Base-by-base conservation (phyloP, 2,329 filamentous ascomycete genomes). In the Epichloe hybrida region DNA sequence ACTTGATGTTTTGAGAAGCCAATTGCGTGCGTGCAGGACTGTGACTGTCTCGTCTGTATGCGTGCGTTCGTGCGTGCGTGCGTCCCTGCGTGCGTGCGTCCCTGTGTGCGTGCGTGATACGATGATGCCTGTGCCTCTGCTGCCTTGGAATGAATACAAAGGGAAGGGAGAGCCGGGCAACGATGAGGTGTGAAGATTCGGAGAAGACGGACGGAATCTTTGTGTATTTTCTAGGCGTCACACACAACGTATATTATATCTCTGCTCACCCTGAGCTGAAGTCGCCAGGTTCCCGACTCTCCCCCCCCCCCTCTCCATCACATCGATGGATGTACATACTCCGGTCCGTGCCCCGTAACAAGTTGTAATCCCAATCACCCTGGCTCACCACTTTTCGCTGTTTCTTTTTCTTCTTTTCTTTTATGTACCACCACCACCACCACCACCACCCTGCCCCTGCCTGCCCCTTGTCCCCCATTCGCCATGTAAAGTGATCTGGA, bases 211-310 rank as follows among this genome's bases (percentile, higher is more conserved):
- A 51, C n/a, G 36, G 34, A 49, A 49, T 35, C 44, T 45, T 37
- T 27, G 15, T 13, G 12, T 1, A 20, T 37, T 27, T 42, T 44
- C 51, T 40, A 51, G 48, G 51, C 47, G 40, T 50, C 52, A 50
- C 49, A 47, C 49, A 51, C 53, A 53, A 54, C 54, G 50, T 52
- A 55, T 52, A 55, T 50, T 52, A 55, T 50, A 54, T 55, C 52
- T 52, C 34, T 49, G 48, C 51, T 35, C 49, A 41, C 52, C 48
- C 44, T 41, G 23, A 49, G 49, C 49, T 49, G 42, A 46, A 51
- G 31, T 41, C 41, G 27, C 52, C 46, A 44, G 52, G 43, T 52
- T 49, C 44, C 48, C 50, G 37, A 47, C 35, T 43, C 47, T 31
- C 27, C 43, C n/a, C 13, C 11, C 11, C 21, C 36, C 23, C 23